Percentiles rank a stretch among this genome's conserved stretches.
Evolutionary conservation across 176 grass and related monocot genomes (phyloP).

Genomic region (Zoysia japonica): DNA sequence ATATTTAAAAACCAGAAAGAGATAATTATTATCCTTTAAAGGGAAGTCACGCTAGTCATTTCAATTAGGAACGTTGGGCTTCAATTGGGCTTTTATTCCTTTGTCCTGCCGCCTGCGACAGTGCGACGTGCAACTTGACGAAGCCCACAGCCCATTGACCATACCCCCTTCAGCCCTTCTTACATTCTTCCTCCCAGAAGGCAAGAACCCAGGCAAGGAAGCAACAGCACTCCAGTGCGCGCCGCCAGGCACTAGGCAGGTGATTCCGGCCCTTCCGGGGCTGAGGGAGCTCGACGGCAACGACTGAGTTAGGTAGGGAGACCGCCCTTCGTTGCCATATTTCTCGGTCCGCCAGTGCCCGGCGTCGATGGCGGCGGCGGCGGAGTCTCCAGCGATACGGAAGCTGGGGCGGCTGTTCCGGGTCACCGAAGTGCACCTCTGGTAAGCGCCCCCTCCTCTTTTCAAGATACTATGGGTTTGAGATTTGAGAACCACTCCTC

Average conservation of each 20-base stretch:
- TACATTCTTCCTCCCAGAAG: background rate
- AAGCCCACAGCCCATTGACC: background rate
- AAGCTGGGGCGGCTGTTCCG: slow-evolving; percentile 67
- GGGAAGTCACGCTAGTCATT: too few species aligned
- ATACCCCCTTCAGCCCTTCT: background rate
- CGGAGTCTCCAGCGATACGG: slow-evolving; percentile 36
- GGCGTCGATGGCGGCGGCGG: slow-evolving; percentile 16
- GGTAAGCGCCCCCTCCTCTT: slow-evolving; percentile 35
- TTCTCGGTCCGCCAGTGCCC: background rate
- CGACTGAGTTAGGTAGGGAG: too few species aligned
- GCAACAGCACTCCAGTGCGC: too few species aligned
- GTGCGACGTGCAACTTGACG: background rate
- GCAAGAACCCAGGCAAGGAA: background rate
- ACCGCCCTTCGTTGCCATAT: too few species aligned
- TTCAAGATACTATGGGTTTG: background rate
- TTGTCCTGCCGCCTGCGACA: background rate
- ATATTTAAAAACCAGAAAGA: too few species aligned
- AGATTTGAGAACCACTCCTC: background rate
- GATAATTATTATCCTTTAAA: too few species aligned
- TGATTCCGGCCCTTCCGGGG: too few species aligned
- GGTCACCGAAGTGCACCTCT: slow-evolving; percentile 68
- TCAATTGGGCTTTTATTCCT: too few species aligned
- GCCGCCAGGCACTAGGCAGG: background rate
- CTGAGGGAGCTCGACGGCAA: background rate
- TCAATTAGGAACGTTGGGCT: too few species aligned